Base-by-base conservation (phyloP, 1,139 yeast genomes). In the Candida pseudoviswanathii region DNA sequence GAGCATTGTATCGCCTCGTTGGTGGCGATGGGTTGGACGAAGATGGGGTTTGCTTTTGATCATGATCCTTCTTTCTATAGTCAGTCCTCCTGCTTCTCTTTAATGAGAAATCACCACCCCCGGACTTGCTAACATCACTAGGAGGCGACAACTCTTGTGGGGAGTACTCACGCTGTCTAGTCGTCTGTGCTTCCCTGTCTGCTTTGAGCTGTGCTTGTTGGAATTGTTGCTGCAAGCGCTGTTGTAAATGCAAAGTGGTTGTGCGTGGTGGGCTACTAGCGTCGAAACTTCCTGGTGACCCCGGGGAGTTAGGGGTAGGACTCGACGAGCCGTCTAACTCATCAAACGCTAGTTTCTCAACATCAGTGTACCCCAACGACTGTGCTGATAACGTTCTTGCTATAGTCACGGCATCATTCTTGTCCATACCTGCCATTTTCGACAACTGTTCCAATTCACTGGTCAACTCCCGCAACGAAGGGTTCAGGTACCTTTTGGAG, bases 321-420 rank as follows among this genome's bases (percentile, higher is more conserved):
- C 8, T 33, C 16, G 45, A 32, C 3, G 50, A 46, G 2, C 51
- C 39, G 22, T 49, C 50, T 34, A 75, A 51, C 51, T 72, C 78
- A 54, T 71, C 78, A 54, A 76, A 68, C 10, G 81, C 82, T 46
- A 71, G 65, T 54, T 65, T 71, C 58, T 80, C 85, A 3, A 77
- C 76, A 47, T 77, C 80, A 2, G 84, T 78, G 49, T 80, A 78
- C 2, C 86, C 86, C 39, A 82, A 67, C 0, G 87, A 78, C 1
- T 82, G 75, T 1, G 85, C 77, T 0, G 87, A 82, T 49, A 87
- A 71, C 0, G 91, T 83, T 59, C 92, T 73, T 0, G 94, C 94
- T 45, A 87, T 68, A 0, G 92, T 83, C 2, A 85, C 84, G 0
- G 94, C 90, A 66, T 87, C 92, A 26, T 82, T 77, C 10, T 88